Evolutionary conservation across 306 rosid genomes (phyloP).

Genomic region (Carpinus viminea): DNA sequence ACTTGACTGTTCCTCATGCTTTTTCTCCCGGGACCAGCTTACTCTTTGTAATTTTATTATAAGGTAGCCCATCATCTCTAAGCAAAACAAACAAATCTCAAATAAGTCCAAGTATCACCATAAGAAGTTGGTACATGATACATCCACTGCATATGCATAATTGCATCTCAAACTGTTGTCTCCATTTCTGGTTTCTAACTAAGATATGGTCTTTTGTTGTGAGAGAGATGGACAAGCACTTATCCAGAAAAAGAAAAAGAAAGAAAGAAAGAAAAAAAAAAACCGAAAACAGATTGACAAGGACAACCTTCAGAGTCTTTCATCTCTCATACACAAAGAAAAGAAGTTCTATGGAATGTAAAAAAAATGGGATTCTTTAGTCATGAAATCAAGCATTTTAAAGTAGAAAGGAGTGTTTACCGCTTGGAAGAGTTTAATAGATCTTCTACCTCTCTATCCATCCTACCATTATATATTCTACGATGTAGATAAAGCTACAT

Average conservation of each 20-base stretch:
- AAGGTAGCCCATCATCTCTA: background rate
- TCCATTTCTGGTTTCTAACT: background rate
- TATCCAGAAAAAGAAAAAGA: background rate
- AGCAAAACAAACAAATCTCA: background rate
- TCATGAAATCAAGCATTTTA: background rate
- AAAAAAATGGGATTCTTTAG: background rate
- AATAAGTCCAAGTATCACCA: background rate
- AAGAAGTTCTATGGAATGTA: background rate
- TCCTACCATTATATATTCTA: background rate
- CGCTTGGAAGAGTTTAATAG: background rate
- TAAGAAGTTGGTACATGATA: background rate
- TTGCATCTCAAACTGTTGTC: background rate
- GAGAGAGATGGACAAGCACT: background rate
- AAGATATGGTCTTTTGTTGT: background rate
- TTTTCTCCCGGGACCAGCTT: background rate
- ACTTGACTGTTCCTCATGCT: background rate
- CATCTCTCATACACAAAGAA: background rate
- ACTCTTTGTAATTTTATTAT: background rate
- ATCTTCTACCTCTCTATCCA: background rate
- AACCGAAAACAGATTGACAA: background rate
- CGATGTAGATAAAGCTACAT: background rate
- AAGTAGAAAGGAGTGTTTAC: background rate
- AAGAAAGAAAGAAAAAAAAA: no score
- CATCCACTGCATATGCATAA: background rate
- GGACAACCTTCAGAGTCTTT: background rate